Percentiles rank a stretch among this genome's conserved stretches.
Conservation (phyloP, 208 protist species). For the Trichomonas tenax region DNA sequence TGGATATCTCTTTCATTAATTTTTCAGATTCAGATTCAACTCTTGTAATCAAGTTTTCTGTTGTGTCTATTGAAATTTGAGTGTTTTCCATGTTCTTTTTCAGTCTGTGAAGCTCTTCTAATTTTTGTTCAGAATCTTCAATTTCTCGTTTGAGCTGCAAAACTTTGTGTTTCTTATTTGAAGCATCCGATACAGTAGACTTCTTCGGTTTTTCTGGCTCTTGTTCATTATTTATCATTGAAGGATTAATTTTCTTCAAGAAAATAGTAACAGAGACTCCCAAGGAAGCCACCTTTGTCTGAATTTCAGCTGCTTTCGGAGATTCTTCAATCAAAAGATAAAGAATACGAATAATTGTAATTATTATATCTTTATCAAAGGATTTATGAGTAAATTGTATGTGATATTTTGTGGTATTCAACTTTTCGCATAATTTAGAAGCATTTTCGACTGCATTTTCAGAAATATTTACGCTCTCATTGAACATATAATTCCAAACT, state of each 20-base stretch:
- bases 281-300: not conserved
- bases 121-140: not conserved
- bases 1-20: not conserved
- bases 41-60: not conserved
- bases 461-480: not conserved
- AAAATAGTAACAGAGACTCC: not conserved
- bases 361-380: not conserved
- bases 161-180: not conserved
- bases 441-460: not conserved
- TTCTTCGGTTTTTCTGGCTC: not conserved
- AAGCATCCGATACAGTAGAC: not conserved
- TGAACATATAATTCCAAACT: not conserved
- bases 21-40: not conserved
- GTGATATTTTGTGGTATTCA: not conserved
- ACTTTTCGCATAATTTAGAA: not conserved
- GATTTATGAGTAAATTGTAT: not conserved
- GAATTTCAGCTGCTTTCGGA: not conserved
- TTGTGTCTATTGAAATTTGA: not conserved
- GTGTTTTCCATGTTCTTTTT: not conserved
- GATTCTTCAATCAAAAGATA: not conserved
- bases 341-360: not conserved
- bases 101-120: not conserved
- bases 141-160: not conserved
- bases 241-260: not conserved
- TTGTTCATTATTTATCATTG: not conserved